These are phyloP conservation scores for Diaporthe citri DNA, from an alignment of 2,329 filamentous ascomycete species.

Conservation along the genomic window DNA sequence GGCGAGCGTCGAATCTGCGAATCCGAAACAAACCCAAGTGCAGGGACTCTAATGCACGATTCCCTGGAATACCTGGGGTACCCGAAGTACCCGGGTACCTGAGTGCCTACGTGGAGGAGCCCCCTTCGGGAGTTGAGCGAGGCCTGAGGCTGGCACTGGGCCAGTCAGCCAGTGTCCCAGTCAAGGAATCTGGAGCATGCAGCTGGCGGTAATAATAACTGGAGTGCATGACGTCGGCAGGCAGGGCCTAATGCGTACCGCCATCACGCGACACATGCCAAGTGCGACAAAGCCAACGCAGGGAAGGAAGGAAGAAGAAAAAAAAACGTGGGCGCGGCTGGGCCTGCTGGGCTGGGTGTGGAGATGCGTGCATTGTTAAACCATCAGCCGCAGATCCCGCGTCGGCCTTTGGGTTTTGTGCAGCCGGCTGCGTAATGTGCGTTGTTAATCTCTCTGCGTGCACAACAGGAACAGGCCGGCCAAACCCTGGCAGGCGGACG, in stretches of 20 bases:
- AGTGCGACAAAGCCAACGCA: conserved; percentile 23
- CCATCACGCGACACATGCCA: conserved; percentile 32
- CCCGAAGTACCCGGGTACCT: not conserved
- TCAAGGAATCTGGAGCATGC: conserved; percentile 13
- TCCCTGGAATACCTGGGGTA: not conserved
- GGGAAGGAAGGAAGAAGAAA: not conserved
- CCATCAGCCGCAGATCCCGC: conserved; percentile 24
- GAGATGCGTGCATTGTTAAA: conserved; percentile 24
- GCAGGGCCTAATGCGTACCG: conserved; percentile 19
- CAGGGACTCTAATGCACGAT: conserved; percentile 15
- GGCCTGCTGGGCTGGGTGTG: conserved; percentile 18
- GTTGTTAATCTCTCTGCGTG: not conserved
- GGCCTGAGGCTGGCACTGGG: not conserved
- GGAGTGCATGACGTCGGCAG: conserved; percentile 33
- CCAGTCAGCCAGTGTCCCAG: not conserved
- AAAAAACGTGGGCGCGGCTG: conserved; percentile 18
- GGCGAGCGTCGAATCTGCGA: conserved; percentile 15
- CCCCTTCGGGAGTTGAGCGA: conserved; percentile 25
- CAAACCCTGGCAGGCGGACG: not conserved
- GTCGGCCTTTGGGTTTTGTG: not conserved
- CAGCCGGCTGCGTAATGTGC: not conserved
- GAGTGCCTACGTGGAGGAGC: not conserved
- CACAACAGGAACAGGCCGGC: not conserved
- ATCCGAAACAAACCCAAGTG: conserved; percentile 16
- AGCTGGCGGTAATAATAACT: conserved; percentile 16